Evolutionary conservation across 2,329 filamentous ascomycete species (phyloP), one percentile per base, ranked within the genome.

Genomic region (Penicillium sp.): DNA sequence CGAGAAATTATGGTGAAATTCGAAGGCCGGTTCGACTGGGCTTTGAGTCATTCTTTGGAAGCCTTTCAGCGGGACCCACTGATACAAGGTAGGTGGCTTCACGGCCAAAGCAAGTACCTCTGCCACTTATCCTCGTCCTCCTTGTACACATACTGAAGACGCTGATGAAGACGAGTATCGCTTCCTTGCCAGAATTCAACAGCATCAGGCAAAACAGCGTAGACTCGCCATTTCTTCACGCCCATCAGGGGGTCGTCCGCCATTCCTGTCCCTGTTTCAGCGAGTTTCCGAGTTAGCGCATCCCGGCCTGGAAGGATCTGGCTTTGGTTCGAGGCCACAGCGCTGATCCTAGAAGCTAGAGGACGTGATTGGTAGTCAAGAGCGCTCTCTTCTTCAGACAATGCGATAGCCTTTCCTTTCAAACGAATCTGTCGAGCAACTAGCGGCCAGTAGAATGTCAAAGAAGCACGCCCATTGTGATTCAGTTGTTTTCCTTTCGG

Each of bases 121-220:
- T 44, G 22, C 49, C 54, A 55, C 20, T 29, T 27, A 41, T 27
- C 12, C 9, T 50, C 40, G 1, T 51, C 41, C 14, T 31, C 26
- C 7, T 26, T 22, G 27, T 12, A 49, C 25, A 50, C 22, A 61
- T 56, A 62, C 29, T 47, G 49, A 27, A 62, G 37, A 23, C 60
- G 40, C 26, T 51, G 41, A 49, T 62, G 60, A 51, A 62, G 53
- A 6, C 58, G 55, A 54, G 48, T 57, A 26, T 35, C 15, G 29
- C 51, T 41, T 6, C 58, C 58, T 41, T 62, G 60, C 58, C 60
- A 62, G 25, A 62, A 62, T n/a, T 62, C 60, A 2, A 60, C 60
- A 12, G 27, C 22, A 8, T 25, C 14, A 23, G 60, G 51, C 12
- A 31, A 27, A 41, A 61, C 54, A 6, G 60, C 56, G 53, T 61